phyloP scores from a whole-genome alignment of 306 rosid genomes.

The Cucumis cinereus region DNA sequence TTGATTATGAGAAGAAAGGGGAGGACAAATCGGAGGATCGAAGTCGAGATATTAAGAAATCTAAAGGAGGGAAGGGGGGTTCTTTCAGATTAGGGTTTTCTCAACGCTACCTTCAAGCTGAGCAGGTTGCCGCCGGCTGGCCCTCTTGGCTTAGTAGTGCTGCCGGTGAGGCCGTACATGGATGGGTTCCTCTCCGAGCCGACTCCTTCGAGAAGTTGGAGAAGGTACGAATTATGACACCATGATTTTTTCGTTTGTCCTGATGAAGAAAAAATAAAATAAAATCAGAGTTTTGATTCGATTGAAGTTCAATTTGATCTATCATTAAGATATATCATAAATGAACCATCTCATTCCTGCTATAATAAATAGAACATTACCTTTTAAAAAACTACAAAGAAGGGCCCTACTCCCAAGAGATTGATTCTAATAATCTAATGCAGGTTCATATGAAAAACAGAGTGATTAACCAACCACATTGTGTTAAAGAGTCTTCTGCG shows the following conservation, averaged over 20 bases:
- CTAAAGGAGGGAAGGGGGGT: slow-evolving; percentile 24
- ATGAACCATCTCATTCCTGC: neutral
- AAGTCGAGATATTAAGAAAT: slow-evolving; percentile 24
- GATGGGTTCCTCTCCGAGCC: slow-evolving; percentile 92
- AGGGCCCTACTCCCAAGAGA: too few relatives aligned
- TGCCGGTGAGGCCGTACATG: slow-evolving; percentile 82
- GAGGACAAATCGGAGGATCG: slow-evolving; percentile 23
- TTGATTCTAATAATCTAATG: neutral
- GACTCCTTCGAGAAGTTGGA: slow-evolving; percentile 83
- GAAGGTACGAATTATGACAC: slow-evolving; percentile 32
- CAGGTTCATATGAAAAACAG: neutral
- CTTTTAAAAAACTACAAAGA: neutral
- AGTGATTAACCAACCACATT: neutral
- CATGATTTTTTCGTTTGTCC: neutral
- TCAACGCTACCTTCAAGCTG: slow-evolving; percentile 46
- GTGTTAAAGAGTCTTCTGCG: neutral
- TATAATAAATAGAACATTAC: neutral
- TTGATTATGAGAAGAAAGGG: slow-evolving; percentile 14
- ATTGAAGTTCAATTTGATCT: neutral
- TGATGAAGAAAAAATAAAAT: neutral
- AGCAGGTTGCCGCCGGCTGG: slow-evolving; percentile 95
- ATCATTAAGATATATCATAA: neutral
- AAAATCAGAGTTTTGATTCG: neutral
- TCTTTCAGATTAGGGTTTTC: slow-evolving; percentile 37
- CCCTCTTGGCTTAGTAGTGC: slow-evolving; percentile 80